Conservation (phyloP, 2,329 filamentous ascomycete species). For the Pseudogymnoascus sp. region DNA sequence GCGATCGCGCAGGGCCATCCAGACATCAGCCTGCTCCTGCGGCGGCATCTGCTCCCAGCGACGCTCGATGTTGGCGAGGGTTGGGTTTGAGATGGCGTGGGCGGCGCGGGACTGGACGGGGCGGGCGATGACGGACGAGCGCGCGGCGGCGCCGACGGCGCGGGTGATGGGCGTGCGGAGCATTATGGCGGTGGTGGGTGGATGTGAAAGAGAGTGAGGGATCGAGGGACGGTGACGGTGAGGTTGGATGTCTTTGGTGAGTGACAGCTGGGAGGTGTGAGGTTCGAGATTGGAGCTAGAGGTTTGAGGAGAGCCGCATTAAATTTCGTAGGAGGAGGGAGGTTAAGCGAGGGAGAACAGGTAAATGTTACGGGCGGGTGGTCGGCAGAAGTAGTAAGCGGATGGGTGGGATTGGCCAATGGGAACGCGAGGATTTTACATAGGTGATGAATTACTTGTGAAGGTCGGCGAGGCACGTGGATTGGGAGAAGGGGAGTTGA, state of each 20-base stretch:
- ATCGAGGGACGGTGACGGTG: not conserved
- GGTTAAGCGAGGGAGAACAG: constrained; percentile 7
- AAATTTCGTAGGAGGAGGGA: constrained; percentile 8
- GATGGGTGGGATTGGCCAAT: constrained; percentile 1
- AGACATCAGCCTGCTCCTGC: constrained; percentile 97
- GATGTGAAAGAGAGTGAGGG: constrained; percentile 9
- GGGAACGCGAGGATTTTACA: not conserved
- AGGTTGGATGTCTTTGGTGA: not conserved
- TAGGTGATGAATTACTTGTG: not conserved
- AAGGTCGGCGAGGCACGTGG: not conserved
- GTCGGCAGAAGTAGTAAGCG: constrained; percentile 5
- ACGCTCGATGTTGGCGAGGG: constrained; percentile 97
- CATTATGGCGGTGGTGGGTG: constrained; percentile 14
- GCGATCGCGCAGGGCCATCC: constrained; percentile 95
- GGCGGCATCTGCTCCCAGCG: constrained; percentile 97
- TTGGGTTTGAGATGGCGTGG: constrained; percentile 96
- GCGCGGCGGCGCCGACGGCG: constrained; percentile 40
- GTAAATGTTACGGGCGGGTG: constrained; percentile 3
- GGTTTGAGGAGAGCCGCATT: constrained; percentile 3
- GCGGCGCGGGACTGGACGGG: constrained; percentile 36
- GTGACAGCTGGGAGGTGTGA: not conserved
- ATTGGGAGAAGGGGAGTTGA: not conserved
- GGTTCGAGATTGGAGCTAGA: constrained; percentile 7
- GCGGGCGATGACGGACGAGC: constrained; percentile 2
- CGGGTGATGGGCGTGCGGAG: constrained; percentile 33